A percentile compares a stretch with the other conserved stretches of the same genome.
Conservation (phyloP, 495 filamentous ascomycete genomes). For the Aspergillus affinis region DNA sequence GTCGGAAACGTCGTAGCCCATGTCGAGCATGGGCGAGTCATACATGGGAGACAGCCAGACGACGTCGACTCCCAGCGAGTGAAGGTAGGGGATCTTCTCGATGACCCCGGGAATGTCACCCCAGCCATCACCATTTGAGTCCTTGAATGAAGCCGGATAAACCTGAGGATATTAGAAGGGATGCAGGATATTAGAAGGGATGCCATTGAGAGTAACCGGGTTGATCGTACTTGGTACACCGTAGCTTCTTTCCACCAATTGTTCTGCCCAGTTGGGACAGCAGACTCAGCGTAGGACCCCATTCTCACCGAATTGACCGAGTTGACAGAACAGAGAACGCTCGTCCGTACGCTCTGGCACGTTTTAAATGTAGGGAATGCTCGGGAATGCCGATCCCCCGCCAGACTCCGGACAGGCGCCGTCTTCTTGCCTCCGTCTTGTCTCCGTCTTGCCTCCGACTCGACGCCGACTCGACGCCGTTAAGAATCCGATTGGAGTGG, state of each 20-base stretch:
- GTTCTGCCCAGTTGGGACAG: conserved; percentile 21
- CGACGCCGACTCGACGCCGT: background rate
- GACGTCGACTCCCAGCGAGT: conserved; percentile 40
- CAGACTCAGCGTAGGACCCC: conserved; percentile 16
- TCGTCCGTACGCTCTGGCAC: background rate
- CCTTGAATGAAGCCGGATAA: conserved; percentile 40
- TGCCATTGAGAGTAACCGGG: background rate
- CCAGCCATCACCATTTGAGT: conserved; percentile 43
- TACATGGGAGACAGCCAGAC: conserved; percentile 45
- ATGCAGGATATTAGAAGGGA: conserved; percentile 19
- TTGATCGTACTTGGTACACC: conserved; percentile 31
- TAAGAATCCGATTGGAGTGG: background rate
- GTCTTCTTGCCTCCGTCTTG: conserved; percentile 12
- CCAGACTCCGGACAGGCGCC: conserved; percentile 12
- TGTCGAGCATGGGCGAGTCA: conserved; percentile 52
- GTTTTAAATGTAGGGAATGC: background rate
- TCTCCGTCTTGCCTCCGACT: conserved; percentile 6
- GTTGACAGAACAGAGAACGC: background rate
- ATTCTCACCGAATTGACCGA: background rate
- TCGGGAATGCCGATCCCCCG: background rate
- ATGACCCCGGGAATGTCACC: conserved; percentile 59
- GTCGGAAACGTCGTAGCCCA: conserved; percentile 59
- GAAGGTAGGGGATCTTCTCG: conserved; percentile 62
- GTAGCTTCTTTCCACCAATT: conserved; percentile 43
- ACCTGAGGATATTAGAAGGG: conserved; percentile 36